Evolutionary conservation across 768 basidiomycete species (phyloP), one percentile per base, ranked within the genome.

Genomic region (Calvatia gigantea): DNA sequence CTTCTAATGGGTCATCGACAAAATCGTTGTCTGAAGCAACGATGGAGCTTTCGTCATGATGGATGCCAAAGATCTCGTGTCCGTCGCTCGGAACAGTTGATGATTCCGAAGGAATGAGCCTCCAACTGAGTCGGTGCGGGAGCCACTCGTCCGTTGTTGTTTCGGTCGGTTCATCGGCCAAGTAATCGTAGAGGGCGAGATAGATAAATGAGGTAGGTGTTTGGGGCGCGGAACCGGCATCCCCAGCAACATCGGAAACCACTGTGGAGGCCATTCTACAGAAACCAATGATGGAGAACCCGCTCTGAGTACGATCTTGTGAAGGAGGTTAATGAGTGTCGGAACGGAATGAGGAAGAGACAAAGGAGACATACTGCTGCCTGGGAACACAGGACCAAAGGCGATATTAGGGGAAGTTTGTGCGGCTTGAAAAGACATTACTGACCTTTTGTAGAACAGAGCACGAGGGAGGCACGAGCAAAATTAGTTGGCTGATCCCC

Each of bases 381-480:
- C 54, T 55, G 54, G 44, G 35, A 41, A 55, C 21, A 37, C 43
- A 29, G 31, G 42, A 46, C 37, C 37, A 45, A 33, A 38, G 32
- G 32, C 52, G 21, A 45, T 48, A 35, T 32, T 48, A 48, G 46
- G 46, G 46, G 46, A 47, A 17, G n/a, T 23, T 46, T 46, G 54
- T 46, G 33, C 11, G 35, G 44, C 38, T 38, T 29, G 19, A 41
- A 35, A 39, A 12, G 41, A 53, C 44, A 44, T 53, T 43, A 14
- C 37, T 31, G 46, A 48, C 37, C 45, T 55, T 47, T 55, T 55
- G 54, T 55, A 55, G 11, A 46, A 14, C 27, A 11, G 45, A 55
- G 54, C 54, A 55, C 46, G 54, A 39, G 54, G 54, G 38, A 29
- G 33, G 54, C 54, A 55, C 54, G 54, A 47, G 54, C 53, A 25